These are phyloP conservation scores for Sphenostylis stenocarpa DNA, from an alignment of 306 rosid genomes.

Conservation along the genomic window DNA sequence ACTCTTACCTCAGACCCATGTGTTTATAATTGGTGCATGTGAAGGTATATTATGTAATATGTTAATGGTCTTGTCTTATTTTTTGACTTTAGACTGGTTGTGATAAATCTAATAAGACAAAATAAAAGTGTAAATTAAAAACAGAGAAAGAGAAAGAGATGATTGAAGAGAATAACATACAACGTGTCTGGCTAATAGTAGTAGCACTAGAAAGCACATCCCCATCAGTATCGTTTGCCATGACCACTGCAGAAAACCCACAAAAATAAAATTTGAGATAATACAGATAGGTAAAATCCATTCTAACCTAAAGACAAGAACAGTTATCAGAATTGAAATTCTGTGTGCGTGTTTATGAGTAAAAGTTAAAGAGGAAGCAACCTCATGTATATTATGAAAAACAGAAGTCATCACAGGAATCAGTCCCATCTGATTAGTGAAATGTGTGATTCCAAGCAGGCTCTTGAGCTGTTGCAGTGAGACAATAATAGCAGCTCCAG, in stretches of 20 bases:
- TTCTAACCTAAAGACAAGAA: background rate
- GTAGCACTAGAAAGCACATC: constrained; percentile 71
- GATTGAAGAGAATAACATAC: constrained; percentile 41
- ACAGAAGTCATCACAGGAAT: constrained; percentile 82
- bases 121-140: background rate
- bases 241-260: constrained; percentile 81
- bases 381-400: constrained; percentile 68
- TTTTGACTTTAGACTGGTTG: background rate
- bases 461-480: constrained; percentile 89
- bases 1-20: background rate
- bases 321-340: background rate
- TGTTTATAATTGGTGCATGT: background rate
- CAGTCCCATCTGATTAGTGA: constrained; percentile 72
- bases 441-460: constrained; percentile 85
- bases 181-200: constrained; percentile 73
- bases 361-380: background rate
- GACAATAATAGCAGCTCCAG: constrained; percentile 93
- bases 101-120: background rate
- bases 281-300: background rate
- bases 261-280: background rate
- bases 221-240: constrained; percentile 97
- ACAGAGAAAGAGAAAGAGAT: background rate
- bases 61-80: background rate
- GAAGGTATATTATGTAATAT: background rate
- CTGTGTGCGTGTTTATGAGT: background rate